Evolutionary conservation across 495 filamentous ascomycete species (phyloP), one percentile per base, ranked within the genome.

Genomic region (Penicillium cinerascens): DNA sequence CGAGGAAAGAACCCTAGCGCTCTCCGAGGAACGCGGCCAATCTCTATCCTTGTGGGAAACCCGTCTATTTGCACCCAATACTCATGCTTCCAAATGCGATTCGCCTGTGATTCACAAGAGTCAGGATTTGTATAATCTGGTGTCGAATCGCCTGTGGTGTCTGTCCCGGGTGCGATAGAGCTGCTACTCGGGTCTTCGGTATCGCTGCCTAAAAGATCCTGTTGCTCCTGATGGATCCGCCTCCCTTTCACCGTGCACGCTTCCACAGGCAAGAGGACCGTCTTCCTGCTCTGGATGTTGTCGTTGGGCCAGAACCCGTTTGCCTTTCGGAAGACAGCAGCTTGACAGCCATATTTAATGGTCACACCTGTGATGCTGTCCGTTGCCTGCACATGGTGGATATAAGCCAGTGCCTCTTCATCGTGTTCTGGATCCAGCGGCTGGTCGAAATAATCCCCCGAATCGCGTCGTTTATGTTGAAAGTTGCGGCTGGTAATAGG

Each of bases 301-400:
- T 97, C 95, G 52, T 89, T 89, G 7, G 89, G 88, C 93, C 93
- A 97, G 58, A 98, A 81, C 16, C 92, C 83, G 63, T 98, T 98
- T 22, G 89, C 87, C 64, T 90, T 91, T 21, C 87, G 74, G 51
- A 98, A 87, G 0, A 88, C 76, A 23, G 87, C 83, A 41, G 87
- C 78, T 52, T 86, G 82, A 60, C 91, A 96, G 55, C 87, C 87
- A 69, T 93, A 98, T 54, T 83, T 87, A 39, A 98, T 89, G 22
- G 89, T 87, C 17, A 98, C 85, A 2, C 93, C 92, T 1, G 89
- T 89, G 51, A 96, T 83, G 11, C 89, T 96, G 63, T 97, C 95
- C 26, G 78, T 78, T 4, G 85, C 77, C 51, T 82, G 82, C 3
- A 98, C 92, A 51, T 85, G 85, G 69, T 98, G 93, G 20, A 98